These are phyloP conservation scores for Solanum etuberosum DNA, from an alignment of 257 asterid species.

Conservation along the genomic window DNA sequence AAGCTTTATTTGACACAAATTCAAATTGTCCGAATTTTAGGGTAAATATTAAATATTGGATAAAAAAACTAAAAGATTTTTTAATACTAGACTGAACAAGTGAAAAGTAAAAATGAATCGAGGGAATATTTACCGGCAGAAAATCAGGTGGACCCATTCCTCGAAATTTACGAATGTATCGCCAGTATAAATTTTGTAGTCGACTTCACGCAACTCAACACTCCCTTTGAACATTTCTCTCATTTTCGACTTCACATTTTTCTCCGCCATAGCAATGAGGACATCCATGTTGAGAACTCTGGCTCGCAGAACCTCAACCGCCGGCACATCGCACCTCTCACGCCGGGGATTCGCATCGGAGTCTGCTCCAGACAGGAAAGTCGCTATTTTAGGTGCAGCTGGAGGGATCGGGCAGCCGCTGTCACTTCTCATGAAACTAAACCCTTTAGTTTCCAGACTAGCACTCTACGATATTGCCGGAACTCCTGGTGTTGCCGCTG, in stretches of 20 bases:
- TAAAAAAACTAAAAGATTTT: background rate
- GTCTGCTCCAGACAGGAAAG: conserved; percentile 45
- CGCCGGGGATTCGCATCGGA: conserved; percentile 41
- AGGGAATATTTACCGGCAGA: background rate
- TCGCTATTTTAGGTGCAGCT: conserved; percentile 55
- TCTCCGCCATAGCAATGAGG: conserved; percentile 14
- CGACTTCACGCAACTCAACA: background rate
- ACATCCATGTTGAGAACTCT: conserved; percentile 33
- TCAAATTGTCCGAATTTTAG: no score
- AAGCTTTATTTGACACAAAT: no score
- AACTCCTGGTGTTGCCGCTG: conserved; percentile 77
- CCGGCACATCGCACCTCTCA: background rate
- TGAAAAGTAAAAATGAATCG: background rate
- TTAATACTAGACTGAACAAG: background rate
- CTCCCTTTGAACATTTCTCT: background rate
- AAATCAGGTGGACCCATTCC: background rate
- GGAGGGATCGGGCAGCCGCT: conserved; percentile 68
- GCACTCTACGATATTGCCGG: conserved; percentile 69
- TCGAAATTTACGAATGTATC: background rate
- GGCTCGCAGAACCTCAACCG: conserved; percentile 12
- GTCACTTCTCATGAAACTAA: conserved; percentile 60
- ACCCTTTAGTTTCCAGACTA: conserved; percentile 52
- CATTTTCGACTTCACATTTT: background rate
- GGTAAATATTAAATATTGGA: no score
- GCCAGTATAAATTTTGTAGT: background rate